phyloP scores from a whole-genome alignment of 1,284 basidiomycete species.

The Cutaneotrichosporon mucoides region DNA sequence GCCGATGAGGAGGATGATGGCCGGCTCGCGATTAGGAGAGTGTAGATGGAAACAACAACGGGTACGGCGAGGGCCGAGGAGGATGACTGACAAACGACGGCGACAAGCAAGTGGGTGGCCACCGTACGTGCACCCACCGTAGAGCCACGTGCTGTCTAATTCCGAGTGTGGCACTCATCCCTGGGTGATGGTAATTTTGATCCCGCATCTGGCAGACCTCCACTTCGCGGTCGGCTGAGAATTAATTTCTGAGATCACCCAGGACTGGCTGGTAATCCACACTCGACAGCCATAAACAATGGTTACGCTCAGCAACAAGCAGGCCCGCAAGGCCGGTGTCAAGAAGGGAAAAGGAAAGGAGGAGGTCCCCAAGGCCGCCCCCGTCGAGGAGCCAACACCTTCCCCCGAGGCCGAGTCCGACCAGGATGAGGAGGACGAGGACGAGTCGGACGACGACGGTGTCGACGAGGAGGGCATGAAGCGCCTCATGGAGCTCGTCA shows the following conservation, averaged over 20 bases:
- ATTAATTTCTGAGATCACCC: too few species aligned
- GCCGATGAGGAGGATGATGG: not conserved
- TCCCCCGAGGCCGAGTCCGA: slow-evolving; percentile 8
- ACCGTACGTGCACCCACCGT: too few species aligned
- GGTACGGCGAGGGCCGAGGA: not conserved
- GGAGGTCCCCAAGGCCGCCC: slow-evolving; percentile 1
- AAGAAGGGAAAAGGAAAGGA: slow-evolving; percentile 24
- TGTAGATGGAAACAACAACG: slow-evolving; percentile 1
- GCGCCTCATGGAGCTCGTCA: slow-evolving; percentile 61
- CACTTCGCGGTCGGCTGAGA: not conserved
- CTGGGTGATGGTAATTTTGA: too few species aligned
- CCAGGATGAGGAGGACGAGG: slow-evolving; percentile 25
- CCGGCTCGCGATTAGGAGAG: not conserved
- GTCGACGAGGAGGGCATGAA: slow-evolving; percentile 76
- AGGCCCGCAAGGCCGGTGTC: slow-evolving; percentile 21
- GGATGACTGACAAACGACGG: too few species aligned
- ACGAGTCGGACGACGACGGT: slow-evolving; percentile 74
- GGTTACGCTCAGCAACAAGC: slow-evolving; percentile 37
- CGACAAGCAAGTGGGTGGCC: too few species aligned
- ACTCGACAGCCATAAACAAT: slow-evolving; percentile 20
- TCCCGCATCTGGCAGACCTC: slow-evolving; percentile 2
- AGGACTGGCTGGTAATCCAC: not conserved
- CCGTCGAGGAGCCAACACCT: slow-evolving; percentile 13
- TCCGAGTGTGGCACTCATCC: too few species aligned
- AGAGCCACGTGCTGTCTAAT: too few species aligned